A percentile compares a stretch with the other conserved stretches of the same genome.
Conservation (phyloP, 2,329 filamentous ascomycete species). For the Neoarthrinium moseri region DNA sequence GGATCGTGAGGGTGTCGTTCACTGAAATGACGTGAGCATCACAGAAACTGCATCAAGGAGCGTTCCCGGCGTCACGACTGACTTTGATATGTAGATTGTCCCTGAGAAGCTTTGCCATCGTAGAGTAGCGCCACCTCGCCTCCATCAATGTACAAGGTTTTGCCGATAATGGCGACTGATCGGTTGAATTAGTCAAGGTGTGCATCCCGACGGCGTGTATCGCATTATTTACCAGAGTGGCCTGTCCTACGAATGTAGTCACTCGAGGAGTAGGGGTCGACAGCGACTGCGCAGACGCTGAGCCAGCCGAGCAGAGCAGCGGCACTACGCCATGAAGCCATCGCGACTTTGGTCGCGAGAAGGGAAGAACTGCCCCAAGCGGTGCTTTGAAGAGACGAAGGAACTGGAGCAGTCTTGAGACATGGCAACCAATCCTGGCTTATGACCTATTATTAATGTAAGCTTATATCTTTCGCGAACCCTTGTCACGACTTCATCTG, state of each 20-base stretch:
- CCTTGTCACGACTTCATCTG: too few relatives aligned
- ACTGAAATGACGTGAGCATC: too few relatives aligned
- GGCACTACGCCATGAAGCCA: background rate
- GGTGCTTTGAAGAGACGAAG: background rate
- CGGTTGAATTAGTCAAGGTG: background rate
- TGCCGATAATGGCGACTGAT: conserved; percentile 7
- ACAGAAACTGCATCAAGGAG: too few relatives aligned
- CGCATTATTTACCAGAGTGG: background rate
- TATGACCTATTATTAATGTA: too few relatives aligned
- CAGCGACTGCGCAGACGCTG: background rate
- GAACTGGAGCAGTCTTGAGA: background rate
- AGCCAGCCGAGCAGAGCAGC: background rate
- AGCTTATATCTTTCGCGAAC: too few relatives aligned
- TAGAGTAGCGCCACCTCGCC: conserved; percentile 6
- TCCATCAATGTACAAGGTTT: conserved; percentile 9
- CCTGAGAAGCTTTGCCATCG: conserved; percentile 3
- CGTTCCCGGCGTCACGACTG: too few relatives aligned
- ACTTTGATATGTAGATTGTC: too few relatives aligned
- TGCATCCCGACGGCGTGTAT: background rate
- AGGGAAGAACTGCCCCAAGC: background rate
- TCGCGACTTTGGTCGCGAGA: background rate
- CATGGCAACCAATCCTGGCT: background rate
- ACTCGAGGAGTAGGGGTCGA: background rate
- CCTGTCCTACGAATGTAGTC: background rate
- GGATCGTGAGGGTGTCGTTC: conserved; percentile 9